Evolutionary conservation across 805 yeast species (phyloP).

Genomic region (Candida railenensis): DNA sequence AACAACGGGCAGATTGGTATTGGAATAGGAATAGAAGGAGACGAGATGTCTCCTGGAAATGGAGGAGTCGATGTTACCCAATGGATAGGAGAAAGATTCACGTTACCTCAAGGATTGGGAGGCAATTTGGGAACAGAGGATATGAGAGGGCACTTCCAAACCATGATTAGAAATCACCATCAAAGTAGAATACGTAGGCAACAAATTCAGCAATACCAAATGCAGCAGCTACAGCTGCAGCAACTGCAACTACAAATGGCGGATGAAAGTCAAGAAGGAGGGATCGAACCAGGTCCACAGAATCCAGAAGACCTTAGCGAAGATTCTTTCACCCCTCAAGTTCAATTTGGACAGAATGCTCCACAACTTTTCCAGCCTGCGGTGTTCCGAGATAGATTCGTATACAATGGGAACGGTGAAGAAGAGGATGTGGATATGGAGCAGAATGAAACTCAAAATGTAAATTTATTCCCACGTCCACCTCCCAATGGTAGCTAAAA

Average conservation of each 20-base stretch:
- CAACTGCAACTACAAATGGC: slow-evolving; percentile 9
- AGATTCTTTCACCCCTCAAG: slow-evolving; percentile 5
- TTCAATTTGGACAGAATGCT: slow-evolving; percentile 28
- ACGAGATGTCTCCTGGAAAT: slow-evolving; percentile 19
- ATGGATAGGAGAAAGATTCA: slow-evolving; percentile 23
- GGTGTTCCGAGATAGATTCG: slow-evolving; percentile 31
- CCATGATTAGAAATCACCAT: slow-evolving; percentile 11
- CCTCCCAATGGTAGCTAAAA: slow-evolving; percentile 4
- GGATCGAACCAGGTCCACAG: background rate
- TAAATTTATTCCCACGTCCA: slow-evolving; percentile 22
- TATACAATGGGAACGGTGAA: slow-evolving; percentile 15
- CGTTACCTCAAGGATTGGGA: slow-evolving; percentile 15
- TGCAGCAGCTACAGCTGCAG: slow-evolving; percentile 5
- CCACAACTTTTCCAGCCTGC: slow-evolving; percentile 43
- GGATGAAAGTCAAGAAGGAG: slow-evolving; percentile 7
- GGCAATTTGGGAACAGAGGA: background rate
- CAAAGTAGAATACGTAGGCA: slow-evolving; percentile 7
- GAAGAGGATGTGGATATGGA: slow-evolving; percentile 36
- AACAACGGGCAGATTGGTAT: slow-evolving; percentile 20
- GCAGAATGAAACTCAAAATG: slow-evolving; percentile 9
- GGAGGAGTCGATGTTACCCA: background rate
- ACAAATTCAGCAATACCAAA: slow-evolving; percentile 5
- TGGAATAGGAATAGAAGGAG: slow-evolving; percentile 28
- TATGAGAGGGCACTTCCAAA: slow-evolving; percentile 26
- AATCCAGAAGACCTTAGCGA: slow-evolving; percentile 2